Evolutionary conservation across 2,329 filamentous ascomycete genomes (phyloP), one percentile per base, ranked within the genome.

Genomic region (Penicillium janthinellum): DNA sequence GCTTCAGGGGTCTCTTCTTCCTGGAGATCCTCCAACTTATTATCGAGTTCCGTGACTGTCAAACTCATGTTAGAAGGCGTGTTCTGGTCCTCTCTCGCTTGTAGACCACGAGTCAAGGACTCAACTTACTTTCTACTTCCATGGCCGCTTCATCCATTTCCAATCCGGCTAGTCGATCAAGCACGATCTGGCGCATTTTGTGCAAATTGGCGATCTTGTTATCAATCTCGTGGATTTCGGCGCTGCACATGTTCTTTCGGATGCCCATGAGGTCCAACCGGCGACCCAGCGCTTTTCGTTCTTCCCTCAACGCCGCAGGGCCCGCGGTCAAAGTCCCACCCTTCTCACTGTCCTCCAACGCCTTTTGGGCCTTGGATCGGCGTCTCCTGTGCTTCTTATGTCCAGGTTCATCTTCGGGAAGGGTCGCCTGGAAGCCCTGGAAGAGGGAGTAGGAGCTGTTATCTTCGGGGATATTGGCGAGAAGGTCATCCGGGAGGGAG

Each of bases 181-280:
- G 77, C 48, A 98, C 90, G 62, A 97, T 96, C 72, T 89, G 90
- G 66, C 95, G 89, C 92, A 98, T 97, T 63, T 87, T 91, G 68
- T 92, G 89, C 56, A 99, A 81, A 75, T 98, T 98, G 61, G 91
- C 87, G 64, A 99, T 94, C 78, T 98, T 99, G 78, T 90, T 93
- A 78, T 99, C 95, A 62, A 99, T 96, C 72, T 99, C 95, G 61
- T 88, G 87, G 60, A 99, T 98, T 77, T 99, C 95, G 64, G 91
- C 90, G 70, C 92, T 95, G 67, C 93, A 94, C 94, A 99, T 97
- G 72, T 95, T 96, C 78, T 99, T 99, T 60, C 95, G 86, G 63
- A 98, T 87, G 3, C 89, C 86, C 79, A 98, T 87, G 86, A 97
- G 91, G 72, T 98, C 92, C 67, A 99, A 82, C 66, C 91, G 86